A percentile compares a stretch with the other conserved stretches of the same genome.
These are phyloP conservation scores for Castanea sativa DNA, from an alignment of 306 rosid species.

Conservation along the genomic window DNA sequence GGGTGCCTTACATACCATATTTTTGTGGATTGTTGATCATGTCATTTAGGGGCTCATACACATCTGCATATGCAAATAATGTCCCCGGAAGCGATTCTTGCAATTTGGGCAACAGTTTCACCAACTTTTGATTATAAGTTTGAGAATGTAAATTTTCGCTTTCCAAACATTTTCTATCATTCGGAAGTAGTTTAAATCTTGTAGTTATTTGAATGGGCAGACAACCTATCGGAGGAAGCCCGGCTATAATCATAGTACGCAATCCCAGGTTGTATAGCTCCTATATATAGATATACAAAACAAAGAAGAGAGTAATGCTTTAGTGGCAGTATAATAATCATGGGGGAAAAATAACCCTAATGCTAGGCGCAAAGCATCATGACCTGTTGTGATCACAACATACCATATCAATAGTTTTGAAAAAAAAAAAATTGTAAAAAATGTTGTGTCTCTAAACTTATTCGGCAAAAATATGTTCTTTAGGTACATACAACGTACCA, in stretches of 20 bases:
- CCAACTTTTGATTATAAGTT: slow-evolving; percentile 51
- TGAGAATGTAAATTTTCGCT: slow-evolving; percentile 51
- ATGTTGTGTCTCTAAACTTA: no score
- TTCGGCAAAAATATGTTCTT: background rate
- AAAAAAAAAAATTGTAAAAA: no score
- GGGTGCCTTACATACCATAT: slow-evolving; percentile 34
- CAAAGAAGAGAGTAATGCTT: background rate
- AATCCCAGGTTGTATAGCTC: slow-evolving; percentile 64
- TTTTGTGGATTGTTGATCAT: slow-evolving; percentile 54
- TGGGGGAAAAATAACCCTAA: background rate
- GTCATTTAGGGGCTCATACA: slow-evolving; percentile 34
- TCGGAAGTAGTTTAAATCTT: background rate
- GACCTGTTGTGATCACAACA: no score
- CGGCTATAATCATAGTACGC: slow-evolving; percentile 46
- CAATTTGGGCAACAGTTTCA: slow-evolving; percentile 14
- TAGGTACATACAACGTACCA: background rate
- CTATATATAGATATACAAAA: slow-evolving; percentile 29
- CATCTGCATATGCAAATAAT: slow-evolving; percentile 36
- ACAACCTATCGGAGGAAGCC: slow-evolving; percentile 74
- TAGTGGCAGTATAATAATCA: background rate
- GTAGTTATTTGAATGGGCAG: slow-evolving; percentile 58
- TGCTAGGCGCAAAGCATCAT: no score
- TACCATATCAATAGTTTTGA: no score
- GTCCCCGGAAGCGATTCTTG: slow-evolving; percentile 50
- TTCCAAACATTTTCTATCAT: slow-evolving; percentile 40